phyloP scores from a whole-genome alignment of 164 flowering plant species.

The Taxillus chinensis region DNA sequence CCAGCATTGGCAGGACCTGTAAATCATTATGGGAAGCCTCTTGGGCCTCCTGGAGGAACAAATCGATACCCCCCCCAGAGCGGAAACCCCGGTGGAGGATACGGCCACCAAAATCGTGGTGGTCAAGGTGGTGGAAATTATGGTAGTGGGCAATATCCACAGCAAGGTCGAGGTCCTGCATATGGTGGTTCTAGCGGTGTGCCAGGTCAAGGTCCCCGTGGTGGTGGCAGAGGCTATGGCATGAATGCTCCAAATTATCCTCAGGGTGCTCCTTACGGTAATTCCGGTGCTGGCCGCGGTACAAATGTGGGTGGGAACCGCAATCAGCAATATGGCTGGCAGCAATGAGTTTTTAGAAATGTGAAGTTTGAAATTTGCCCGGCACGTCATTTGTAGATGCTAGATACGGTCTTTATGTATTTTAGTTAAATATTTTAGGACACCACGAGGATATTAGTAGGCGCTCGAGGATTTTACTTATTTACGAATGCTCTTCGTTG shows the following conservation, averaged over 20 bases:
- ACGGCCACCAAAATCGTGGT: neutral
- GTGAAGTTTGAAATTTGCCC: no score
- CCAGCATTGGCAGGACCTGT: neutral
- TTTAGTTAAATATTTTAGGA: no score
- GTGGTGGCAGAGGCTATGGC: neutral
- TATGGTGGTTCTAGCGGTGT: neutral
- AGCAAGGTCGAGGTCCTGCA: constrained; percentile 1
- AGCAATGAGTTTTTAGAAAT: neutral
- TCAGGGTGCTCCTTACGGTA: neutral
- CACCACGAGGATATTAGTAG: no score
- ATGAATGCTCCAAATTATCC: neutral
- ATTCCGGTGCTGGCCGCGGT: constrained; percentile 2
- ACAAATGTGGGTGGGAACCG: constrained; percentile 4
- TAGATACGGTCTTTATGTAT: no score
- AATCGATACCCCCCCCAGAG: neutral
- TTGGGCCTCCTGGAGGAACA: neutral
- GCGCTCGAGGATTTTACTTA: no score
- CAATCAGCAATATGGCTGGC: constrained; percentile 3
- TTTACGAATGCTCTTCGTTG: no score
- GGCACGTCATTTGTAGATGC: no score
- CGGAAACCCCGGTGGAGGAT: neutral
- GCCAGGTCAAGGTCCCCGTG: constrained; percentile 1
- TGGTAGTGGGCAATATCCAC: neutral
- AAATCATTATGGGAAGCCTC: constrained; percentile 5
- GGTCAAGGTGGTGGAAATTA: constrained; percentile 1